Base-by-base conservation (phyloP, 495 filamentous ascomycete genomes). In the Penicillium verhagenii region DNA sequence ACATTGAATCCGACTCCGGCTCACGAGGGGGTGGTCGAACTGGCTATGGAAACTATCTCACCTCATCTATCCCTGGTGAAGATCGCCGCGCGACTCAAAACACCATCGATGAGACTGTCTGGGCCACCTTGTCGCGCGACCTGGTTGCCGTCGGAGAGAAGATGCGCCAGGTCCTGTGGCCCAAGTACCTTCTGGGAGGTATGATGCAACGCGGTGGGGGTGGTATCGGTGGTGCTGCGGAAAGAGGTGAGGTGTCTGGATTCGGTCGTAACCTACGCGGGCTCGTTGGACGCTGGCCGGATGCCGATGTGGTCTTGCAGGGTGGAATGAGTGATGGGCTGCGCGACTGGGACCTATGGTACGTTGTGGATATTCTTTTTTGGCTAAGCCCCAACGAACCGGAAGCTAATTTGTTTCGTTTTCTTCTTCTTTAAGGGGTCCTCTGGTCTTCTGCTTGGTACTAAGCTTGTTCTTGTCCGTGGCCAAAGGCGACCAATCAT, bases 331-430 rank as follows among this genome's bases (percentile, higher is more conserved):
- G 82, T 53, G 86, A 90, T 40, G 91, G 91, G 2, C 70, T 97
- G 63, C 78, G 95, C 37, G 93, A 97, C 65, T 98, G 94, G 94
- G 94, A 98, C 75, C 80, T 98, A 38, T 98, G 94, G 93, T 86
- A 74, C 48, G 72, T 57, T 21, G 18, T 5, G 11, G 9, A 9
- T 25, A 23, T 9, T 13, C 23, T 31, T 6, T 28, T 50, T 26
- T 54, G 21, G n/a, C n/a, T n/a, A n/a, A n/a, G n/a, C n/a, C n/a
- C n/a, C n/a, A n/a, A n/a, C n/a, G n/a, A n/a, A n/a, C n/a, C n/a
- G n/a, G n/a, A n/a, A n/a, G n/a, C n/a, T n/a, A n/a, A n/a, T n/a
- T n/a, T n/a, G n/a, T n/a, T n/a, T n/a, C n/a, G n/a, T 2, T n/a
- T 35, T 16, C 40, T 5, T 35, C 29, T 51, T 52, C 16, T 35